Base-by-base conservation (phyloP, 768 basidiomycete genomes). In the Amanita phalloides region DNA sequence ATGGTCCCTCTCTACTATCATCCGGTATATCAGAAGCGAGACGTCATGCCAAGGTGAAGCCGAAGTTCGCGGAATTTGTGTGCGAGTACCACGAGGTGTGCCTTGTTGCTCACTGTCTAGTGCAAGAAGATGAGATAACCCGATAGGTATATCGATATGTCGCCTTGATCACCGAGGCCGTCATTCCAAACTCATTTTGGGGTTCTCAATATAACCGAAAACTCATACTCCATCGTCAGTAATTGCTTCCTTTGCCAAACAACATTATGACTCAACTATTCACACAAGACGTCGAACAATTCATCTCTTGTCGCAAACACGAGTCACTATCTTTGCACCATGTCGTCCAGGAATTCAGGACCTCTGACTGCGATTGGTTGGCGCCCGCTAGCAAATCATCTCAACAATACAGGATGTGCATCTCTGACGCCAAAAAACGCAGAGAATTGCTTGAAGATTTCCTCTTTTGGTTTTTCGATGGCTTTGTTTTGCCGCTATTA, bases 381-480 rank as follows among this genome's bases (percentile, higher is more conserved):
- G 72, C 71, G 56, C 79, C 76, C 7, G 69, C 73, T 5, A 51
- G 57, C 6, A 64, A 66, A 14, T 65, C 64, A 6, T 56, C 46
- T 17, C 61, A 64, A 32, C 75, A 84, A 54, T 58, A 62, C 2
- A 71, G 83, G 45, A 75, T 81, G 0, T 68, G 79, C 6, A 76
- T 79, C 3, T 77, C 79, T 0, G 93, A 97, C 58, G 67, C 79
- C 2, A 57, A 79, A 30, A 96, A 91, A 63, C 76, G 90, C 14
- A 73, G 79, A n/a, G 83, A 91, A 60, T 65, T 98, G 11, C 60
- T 93, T 0, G 82, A 90, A 61, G 90, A 97, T 47, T 90, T 95
- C 60, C 52, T 97, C n/a, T 87, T 82, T 61, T 99, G 96, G 96
- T 84, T 91, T 57, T 90, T 96, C 53, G 87, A 93, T 60, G 84